phyloP scores from a whole-genome alignment of 1,139 yeast species.

The Suhomyces anneliseae region DNA sequence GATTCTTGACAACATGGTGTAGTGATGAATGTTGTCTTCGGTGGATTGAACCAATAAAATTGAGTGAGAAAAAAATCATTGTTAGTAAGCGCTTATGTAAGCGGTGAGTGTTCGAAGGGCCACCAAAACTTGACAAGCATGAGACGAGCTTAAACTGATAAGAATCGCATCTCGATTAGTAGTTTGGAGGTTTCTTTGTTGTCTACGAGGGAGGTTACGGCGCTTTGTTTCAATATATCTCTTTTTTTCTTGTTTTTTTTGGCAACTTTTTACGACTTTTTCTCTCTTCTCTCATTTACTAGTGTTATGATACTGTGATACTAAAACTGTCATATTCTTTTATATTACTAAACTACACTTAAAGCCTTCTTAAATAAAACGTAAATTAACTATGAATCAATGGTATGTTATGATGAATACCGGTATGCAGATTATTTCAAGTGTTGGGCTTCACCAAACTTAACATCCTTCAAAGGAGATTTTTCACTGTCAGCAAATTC shows the following conservation, averaged over 20 bases:
- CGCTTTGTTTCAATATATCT: too few species aligned
- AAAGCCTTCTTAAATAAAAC: background rate
- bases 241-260: too few species aligned
- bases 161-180: too few species aligned
- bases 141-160: too few species aligned
- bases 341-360: too few species aligned
- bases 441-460: conserved; percentile 41
- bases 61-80: conserved; percentile 8
- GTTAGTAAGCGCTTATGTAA: conserved; percentile 4
- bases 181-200: too few species aligned
- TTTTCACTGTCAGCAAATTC: conserved; percentile 39
- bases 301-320: too few species aligned
- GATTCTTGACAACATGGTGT: conserved; percentile 31
- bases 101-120: background rate
- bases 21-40: conserved; percentile 2
- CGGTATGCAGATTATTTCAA: conserved; percentile 7
- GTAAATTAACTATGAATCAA: conserved; percentile 5
- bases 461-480: conserved; percentile 38
- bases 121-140: too few species aligned
- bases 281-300: too few species aligned
- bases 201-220: too few species aligned
- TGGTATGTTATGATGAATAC: background rate
- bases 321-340: too few species aligned
- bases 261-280: too few species aligned
- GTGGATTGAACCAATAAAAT: conserved; percentile 25